Base-by-base conservation (phyloP, 495 filamentous ascomycete genomes). In the Mycothermus thermophilus region DNA sequence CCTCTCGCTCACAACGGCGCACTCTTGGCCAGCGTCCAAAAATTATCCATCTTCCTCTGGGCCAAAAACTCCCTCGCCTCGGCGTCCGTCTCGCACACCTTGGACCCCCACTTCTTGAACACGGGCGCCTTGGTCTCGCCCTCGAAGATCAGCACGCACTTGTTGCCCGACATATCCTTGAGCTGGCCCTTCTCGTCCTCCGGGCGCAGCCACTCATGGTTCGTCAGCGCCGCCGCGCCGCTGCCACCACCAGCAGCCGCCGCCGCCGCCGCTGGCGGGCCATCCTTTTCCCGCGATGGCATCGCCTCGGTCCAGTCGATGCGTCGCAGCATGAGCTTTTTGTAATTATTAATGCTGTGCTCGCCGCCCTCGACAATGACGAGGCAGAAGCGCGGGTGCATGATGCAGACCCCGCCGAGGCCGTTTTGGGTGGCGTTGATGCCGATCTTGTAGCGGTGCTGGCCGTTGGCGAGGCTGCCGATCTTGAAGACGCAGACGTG, bases 251-350 rank as follows among this genome's bases (percentile, higher is more conserved):
- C 69, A 67, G 37, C 77, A 64, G 19, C 69, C 6, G 13, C 13
- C 0, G 16, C 19, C 3, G 22, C 21, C 3, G 31, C 62, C n/a
- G n/a, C n/a, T n/a, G n/a, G n/a, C n/a, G n/a, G n/a, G n/a, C n/a
- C n/a, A 27, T 71, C 67, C 38, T 53, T 60, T 12, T 75, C 67
- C 32, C 66, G 64, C 1, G 87, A 78, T 3, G 76, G 73, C 3
- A 74, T 69, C 39, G 93, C 87, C 52, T 96, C 88, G 3, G 77
- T 81, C 90, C 90, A 99, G 51, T 88, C 76, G 47, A 96, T 86
- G 11, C 90, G 83, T 38, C 92, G 76, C 14, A 88, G 60, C 82
- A 96, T 86, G 18, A 96, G 61, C 54, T 59, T 92, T 48, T 78
- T 80, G 63, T 93, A 96, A 32, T 74, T 71, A 21, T 69, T 74